phyloP scores from a whole-genome alignment of 257 asterid genomes.

The Salvia splendens region DNA sequence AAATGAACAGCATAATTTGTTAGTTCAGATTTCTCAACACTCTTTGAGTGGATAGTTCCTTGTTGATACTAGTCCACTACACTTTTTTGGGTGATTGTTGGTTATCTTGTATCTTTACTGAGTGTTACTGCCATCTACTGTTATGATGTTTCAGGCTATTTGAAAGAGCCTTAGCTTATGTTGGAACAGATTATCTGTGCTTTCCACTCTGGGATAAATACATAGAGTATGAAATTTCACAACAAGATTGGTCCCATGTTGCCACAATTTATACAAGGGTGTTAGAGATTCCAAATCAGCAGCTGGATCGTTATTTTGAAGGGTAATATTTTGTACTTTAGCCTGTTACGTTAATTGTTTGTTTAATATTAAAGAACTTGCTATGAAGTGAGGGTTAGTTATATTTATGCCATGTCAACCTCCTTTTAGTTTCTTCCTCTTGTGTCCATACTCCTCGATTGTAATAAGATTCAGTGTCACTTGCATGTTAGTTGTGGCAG shows the following conservation, averaged over 20 bases:
- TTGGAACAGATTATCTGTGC: conserved; percentile 90
- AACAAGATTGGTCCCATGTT: conserved; percentile 83
- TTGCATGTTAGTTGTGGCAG: neutral
- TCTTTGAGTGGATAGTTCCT: conserved; percentile 58
- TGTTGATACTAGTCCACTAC: conserved; percentile 40
- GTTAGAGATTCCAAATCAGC: conserved; percentile 88
- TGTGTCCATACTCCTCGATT: conserved; percentile 4
- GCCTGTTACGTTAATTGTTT: conserved; percentile 1
- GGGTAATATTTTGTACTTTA: conserved; percentile 54
- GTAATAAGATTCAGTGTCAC: conserved; percentile 5
- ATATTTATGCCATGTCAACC: neutral
- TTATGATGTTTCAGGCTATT: conserved; percentile 70
- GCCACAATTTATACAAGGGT: conserved; percentile 83
- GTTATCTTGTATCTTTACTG: conserved; percentile 27
- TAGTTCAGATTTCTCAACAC: conserved; percentile 59
- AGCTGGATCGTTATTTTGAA: conserved; percentile 94
- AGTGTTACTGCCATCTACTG: conserved; percentile 29
- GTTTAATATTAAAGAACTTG: neutral
- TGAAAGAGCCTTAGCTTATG: conserved; percentile 94
- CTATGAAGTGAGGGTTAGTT: neutral
- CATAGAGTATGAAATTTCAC: conserved; percentile 85
- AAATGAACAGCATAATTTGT: conserved; percentile 56
- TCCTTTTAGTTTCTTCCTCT: neutral
- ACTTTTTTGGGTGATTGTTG: conserved; percentile 41
- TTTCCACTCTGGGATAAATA: conserved; percentile 98